Base-by-base conservation (phyloP, 192 early-diverging fungal species). In the Backusella circina region DNA sequence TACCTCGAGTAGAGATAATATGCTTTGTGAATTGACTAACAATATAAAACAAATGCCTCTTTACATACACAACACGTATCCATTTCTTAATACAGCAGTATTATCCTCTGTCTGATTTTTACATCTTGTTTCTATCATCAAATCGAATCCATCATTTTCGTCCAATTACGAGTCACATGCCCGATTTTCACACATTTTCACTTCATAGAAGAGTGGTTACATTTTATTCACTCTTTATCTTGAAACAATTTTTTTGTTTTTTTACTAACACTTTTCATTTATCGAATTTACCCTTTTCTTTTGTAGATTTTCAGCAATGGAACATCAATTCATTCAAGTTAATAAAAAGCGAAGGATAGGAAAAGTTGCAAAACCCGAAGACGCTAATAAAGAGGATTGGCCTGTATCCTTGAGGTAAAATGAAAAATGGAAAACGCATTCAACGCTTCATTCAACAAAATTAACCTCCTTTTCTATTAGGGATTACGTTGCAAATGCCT, bases 401-500 rank as follows among this genome's bases (percentile, higher is more conserved):
- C 65, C 65, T n/a, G 3, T 3, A 16, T 31, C 65, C 2, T 33
- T 67, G 31, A 67, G 28, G 65, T 67, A 68, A 68, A 67, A 12
- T 5, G 16, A 35, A 21, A 37, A 23, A 33, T 38, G 23, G 38
- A 67, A 23, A 23, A 21, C 0, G 8, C 8, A 33, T 18, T 9
- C 32, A n/a, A 18, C n/a, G n/a, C n/a, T n/a, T n/a, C n/a, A n/a
- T n/a, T 1, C 7, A 35, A 5, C 16, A 23, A 37, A 38, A 38
- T 68, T 2, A 68, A 28, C n/a, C n/a, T 18, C 23, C n/a, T 26
- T 10, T 15, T 67, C 18, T n/a, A 35, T 67, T 73, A 82, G 81
- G 32, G 65, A 75, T 1, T 82, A 79, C 39, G 77, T 82, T n/a
- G 21, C 41, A 54, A 57, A 68, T 76, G 74, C 74, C 12, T 82